These are phyloP conservation scores for Magnaporthiopsis incrustans DNA, from an alignment of 2,329 filamentous ascomycete species.

Conservation along the genomic window DNA sequence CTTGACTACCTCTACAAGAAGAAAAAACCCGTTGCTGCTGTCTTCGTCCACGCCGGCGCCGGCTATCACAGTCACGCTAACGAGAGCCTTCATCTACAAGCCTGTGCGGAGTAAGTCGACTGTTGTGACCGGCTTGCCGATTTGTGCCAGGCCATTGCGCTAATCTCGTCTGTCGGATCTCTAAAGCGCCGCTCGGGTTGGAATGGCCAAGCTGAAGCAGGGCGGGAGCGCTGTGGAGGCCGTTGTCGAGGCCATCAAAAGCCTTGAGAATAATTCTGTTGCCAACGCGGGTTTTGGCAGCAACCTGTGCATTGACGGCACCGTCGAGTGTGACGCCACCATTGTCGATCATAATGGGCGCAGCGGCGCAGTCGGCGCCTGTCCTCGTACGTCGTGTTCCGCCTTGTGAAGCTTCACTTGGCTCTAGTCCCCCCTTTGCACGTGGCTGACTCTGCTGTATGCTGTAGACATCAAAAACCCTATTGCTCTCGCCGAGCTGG, in stretches of 20 bases:
- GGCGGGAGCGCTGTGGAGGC: slow-evolving; percentile 80
- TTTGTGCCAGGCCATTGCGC: no score
- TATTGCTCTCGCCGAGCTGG: slow-evolving; percentile 73
- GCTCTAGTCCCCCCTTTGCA: neutral
- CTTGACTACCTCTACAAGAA: slow-evolving; percentile 3
- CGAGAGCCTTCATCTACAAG: slow-evolving; percentile 73
- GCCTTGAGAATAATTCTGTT: slow-evolving; percentile 88
- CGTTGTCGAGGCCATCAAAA: slow-evolving; percentile 78
- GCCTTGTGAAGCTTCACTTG: neutral
- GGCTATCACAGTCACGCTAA: slow-evolving; percentile 88
- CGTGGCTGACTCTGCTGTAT: neutral
- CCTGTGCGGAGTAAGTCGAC: slow-evolving; percentile 72
- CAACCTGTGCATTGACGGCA: slow-evolving; percentile 83
- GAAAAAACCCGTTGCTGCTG: slow-evolving; percentile 40
- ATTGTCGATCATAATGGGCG: slow-evolving; percentile 85
- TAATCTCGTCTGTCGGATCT: neutral
- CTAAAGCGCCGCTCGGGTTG: slow-evolving; percentile 68
- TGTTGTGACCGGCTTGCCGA: no score
- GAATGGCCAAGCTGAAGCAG: slow-evolving; percentile 72
- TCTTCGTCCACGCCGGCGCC: slow-evolving; percentile 93
- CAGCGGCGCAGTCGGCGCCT: slow-evolving; percentile 88
- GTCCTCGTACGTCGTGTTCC: slow-evolving; percentile 54
- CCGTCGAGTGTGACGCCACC: slow-evolving; percentile 90
- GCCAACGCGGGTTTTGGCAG: slow-evolving; percentile 96
- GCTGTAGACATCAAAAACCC: slow-evolving; percentile 82